Base-by-base conservation (phyloP, 768 basidiomycete genomes). In the Phaeotremella skinneri region DNA sequence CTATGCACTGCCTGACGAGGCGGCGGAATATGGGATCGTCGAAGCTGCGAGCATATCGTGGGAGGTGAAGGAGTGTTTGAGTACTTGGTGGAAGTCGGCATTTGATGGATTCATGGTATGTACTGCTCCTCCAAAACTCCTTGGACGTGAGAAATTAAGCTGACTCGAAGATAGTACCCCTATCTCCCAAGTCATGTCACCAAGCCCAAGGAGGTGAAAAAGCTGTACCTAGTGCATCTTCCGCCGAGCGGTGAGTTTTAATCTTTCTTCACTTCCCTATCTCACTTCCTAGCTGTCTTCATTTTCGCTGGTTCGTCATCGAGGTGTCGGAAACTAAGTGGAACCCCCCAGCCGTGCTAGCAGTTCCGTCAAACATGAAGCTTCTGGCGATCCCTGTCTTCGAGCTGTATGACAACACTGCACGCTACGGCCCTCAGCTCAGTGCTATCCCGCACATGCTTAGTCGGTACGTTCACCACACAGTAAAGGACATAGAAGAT, bases 281-380 rank as follows among this genome's bases (percentile, higher is more conserved):
- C 39, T 14, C 21, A 45, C n/a, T 32, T 7, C 11, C 4, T 43
- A 23, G 27, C 17, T 29, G n/a, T 27, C 37, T 0, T 13, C 6
- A 1, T 3, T 4, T 27, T 23, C 34, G 31, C 30, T 49, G 9
- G 17, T 37, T 23, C 1, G 5, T n/a, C 11, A 26, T 29, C 17
- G 9, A 17, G 34, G 7, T 37, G 34, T 37, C 34, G 7, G 34
- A 17, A 42, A 23, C 49, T 47, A 23, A 41, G 55, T 53, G 3
- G 37, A 20, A 20, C 17, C 9, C 9, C 57, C 21, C 77, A 97
- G 94, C 96, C 77, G 89, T 94, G 16, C 85, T 99, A 7, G 91
- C 92, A 0, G 93, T 99, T 2, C 96, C 96, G 0, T 90, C 90
- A 79, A 99, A 99, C 78, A 97, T 98, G 94, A 98, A 98, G 75